Base-by-base conservation (phyloP, 345 rosid species). In the Kandelia obovata region DNA sequence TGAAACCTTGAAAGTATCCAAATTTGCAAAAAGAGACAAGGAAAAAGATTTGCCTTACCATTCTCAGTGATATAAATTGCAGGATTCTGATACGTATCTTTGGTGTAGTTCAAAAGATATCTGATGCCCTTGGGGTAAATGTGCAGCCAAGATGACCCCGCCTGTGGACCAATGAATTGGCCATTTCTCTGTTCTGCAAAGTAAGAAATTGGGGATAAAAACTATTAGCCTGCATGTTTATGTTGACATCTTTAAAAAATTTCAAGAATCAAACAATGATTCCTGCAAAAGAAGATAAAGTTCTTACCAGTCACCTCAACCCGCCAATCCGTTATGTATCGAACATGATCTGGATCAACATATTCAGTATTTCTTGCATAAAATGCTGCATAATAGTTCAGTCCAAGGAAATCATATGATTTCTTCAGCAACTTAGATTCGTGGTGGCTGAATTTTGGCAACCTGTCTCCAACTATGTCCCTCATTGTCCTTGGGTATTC, bases 361-460 rank as follows among this genome's bases (percentile, higher is more conserved):
- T 26, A 10, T 3, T 37, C 7, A 31, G 16, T 13, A 46, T 71
- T 63, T 30, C 31, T 10, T 5, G 62, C 75, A 58, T 64, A 71
- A 39, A 20, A 20, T 55, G 69, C 52, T 27, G 67, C 28, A 13
- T 71, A 71, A 28, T 71, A 65, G 7, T 71, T 64, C 20, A 71
- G 3, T n/a, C 75, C 75, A 43, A 71, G 21, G 47, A 71, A 56
- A 56, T 71, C 75, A 31, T 52, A 63, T 21, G 75, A 71, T 47
- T 57, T 56, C 58, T 57, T 64, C 1, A 71, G 21, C 28, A 39
- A 2, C 7, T 28, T 23, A 0, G 23, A n/a, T 7, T 70, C 73
- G 2, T 19, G 25, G 9, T 1, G 23, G 5, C 59, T 60, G 53
- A 70, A 70, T 8, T 21, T 51, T 7, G 53, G 73, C 47, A 70